Percentiles rank a stretch among this genome's conserved stretches.
Evolutionary conservation across 106 monocot genomes (phyloP).

Genomic region (Gastrodia elata): DNA sequence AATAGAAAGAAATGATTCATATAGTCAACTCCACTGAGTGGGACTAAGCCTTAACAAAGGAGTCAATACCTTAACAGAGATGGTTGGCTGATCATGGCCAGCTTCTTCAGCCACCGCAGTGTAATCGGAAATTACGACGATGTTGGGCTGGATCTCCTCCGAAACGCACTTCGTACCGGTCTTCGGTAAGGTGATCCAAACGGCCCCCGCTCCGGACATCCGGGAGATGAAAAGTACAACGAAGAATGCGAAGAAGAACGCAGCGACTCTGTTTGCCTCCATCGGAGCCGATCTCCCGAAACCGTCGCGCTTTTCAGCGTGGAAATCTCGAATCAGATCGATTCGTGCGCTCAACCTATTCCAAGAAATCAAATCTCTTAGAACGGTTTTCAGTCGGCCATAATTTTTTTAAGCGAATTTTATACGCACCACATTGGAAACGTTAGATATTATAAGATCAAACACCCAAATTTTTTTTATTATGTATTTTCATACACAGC

Average conservation of each 20-base stretch:
- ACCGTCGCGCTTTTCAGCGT: background rate
- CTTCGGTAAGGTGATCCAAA: slow-evolving; percentile 43
- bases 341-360: background rate
- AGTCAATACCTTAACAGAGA: slow-evolving; percentile 8
- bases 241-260: background rate
- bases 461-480: too few species aligned
- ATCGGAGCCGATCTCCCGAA: slow-evolving; percentile 2
- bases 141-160: slow-evolving; percentile 61
- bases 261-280: background rate
- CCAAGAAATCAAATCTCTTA: too few species aligned
- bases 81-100: background rate
- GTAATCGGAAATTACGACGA: slow-evolving; percentile 57
- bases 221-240: background rate
- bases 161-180: slow-evolving; percentile 57
- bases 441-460: too few species aligned
- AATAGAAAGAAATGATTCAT: too few species aligned
- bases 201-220: slow-evolving; percentile 16
- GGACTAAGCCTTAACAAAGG: too few species aligned
- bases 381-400: too few species aligned
- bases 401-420: too few species aligned
- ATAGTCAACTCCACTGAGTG: too few species aligned
- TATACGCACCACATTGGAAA: too few species aligned
- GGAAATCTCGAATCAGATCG: background rate
- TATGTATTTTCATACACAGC: too few species aligned
- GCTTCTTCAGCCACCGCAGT: slow-evolving; percentile 18